Evolutionary conservation across 371 early-diverging fungal species (phyloP).

Genomic region (Syncephalastrum monosporum): DNA sequence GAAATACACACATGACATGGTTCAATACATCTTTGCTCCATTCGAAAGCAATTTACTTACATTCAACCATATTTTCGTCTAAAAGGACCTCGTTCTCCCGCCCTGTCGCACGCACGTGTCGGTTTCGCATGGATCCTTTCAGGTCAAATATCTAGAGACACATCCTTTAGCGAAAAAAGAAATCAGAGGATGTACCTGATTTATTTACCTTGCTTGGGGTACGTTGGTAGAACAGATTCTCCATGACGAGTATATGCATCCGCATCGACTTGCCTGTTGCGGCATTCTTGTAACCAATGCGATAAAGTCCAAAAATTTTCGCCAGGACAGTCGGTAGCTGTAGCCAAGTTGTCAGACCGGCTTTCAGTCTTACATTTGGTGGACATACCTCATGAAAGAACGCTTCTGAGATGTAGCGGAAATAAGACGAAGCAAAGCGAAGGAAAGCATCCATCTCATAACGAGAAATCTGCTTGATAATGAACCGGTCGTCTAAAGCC

Average conservation of each 20-base stretch:
- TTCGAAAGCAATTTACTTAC: slow-evolving; percentile 28
- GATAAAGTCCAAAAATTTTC: slow-evolving; percentile 93
- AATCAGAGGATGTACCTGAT: too few relatives aligned
- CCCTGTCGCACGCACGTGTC: slow-evolving; percentile 86
- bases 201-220: slow-evolving; percentile 56
- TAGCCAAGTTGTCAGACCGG: slow-evolving; percentile 1
- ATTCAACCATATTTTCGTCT: slow-evolving; percentile 91
- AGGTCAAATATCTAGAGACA: slow-evolving; percentile 78
- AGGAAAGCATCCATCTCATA: slow-evolving; percentile 88
- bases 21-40: slow-evolving; percentile 4
- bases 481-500: slow-evolving; percentile 77
- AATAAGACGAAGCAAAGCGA: slow-evolving; percentile 90
- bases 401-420: slow-evolving; percentile 85
- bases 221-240: slow-evolving; percentile 89
- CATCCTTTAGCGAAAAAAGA: too few relatives aligned
- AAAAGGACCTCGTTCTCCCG: slow-evolving; percentile 82
- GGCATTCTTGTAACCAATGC: slow-evolving; percentile 82
- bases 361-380: not conserved
- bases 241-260: slow-evolving; percentile 94
- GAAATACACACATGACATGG: not conserved
- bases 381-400: slow-evolving; percentile 69
- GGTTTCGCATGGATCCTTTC: slow-evolving; percentile 93
- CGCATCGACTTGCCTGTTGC: slow-evolving; percentile 77
- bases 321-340: slow-evolving; percentile 84
- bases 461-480: slow-evolving; percentile 88